Percentiles rank a stretch among this genome's conserved stretches.
Conservation (phyloP, 345 rosid species). For the Cardiospermum halicacabum region DNA sequence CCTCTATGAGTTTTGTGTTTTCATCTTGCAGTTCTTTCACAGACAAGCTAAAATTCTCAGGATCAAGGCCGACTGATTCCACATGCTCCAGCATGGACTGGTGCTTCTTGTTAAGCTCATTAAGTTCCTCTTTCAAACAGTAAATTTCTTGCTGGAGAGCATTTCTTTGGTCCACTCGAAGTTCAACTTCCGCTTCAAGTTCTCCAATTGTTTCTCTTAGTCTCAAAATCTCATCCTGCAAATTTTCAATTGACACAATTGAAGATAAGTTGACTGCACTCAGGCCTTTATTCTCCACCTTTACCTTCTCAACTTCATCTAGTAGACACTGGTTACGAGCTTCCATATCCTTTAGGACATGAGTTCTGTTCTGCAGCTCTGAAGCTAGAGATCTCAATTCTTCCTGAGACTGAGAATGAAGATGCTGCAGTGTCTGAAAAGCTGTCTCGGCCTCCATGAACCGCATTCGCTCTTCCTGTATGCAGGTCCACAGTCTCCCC, state of each 20-base stretch:
- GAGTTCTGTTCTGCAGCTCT: constrained; percentile 58
- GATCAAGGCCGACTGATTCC: constrained; percentile 60
- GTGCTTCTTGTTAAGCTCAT: constrained; percentile 65
- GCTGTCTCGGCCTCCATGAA: constrained; percentile 97
- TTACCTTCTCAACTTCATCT: constrained; percentile 50
- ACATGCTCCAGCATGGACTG: constrained; percentile 60
- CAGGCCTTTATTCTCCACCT: constrained; percentile 52
- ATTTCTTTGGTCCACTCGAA: constrained; percentile 83
- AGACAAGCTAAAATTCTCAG: constrained; percentile 54
- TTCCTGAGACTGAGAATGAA: constrained; percentile 95
- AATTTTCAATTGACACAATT: constrained; percentile 50
- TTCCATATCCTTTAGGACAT: constrained; percentile 64
- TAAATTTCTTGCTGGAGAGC: constrained; percentile 98
- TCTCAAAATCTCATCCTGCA: constrained; percentile 67
- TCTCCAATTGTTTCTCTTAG: constrained; percentile 64
- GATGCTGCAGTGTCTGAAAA: constrained; percentile 88
- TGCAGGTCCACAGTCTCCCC: constrained; percentile 74
- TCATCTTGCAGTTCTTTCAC: constrained; percentile 66
- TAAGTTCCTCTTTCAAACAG: constrained; percentile 89
- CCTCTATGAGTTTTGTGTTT: constrained; percentile 50
- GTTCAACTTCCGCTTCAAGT: constrained; percentile 92
- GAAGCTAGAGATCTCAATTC: constrained; percentile 69
- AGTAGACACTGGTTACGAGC: constrained; percentile 46
- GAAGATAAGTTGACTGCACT: constrained; percentile 67
- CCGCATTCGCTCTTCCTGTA: constrained; percentile 84